phyloP scores from a whole-genome alignment of 2,329 filamentous ascomycete genomes.

The Neoascochyta sp. region DNA sequence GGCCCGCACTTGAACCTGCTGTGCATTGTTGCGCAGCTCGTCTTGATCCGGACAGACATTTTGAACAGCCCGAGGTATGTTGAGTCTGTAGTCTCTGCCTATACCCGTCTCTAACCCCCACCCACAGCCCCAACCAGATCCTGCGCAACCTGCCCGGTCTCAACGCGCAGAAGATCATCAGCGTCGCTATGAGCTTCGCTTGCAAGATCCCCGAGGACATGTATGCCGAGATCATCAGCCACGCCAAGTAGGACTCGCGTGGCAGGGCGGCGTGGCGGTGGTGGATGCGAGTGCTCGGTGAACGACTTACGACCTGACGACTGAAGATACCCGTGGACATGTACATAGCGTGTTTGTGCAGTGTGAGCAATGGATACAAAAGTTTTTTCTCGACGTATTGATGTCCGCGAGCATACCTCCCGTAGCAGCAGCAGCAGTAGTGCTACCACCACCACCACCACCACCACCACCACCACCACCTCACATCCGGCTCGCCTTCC shows the following conservation, averaged over 20 bases:
- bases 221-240: slow-evolving; percentile 83
- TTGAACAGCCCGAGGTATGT: slow-evolving; percentile 76
- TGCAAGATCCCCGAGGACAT: slow-evolving; percentile 86
- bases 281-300: not conserved
- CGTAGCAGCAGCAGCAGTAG: too few relatives aligned
- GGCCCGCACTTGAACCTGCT: slow-evolving; percentile 92
- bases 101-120: slow-evolving; percentile 14
- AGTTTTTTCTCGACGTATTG: too few relatives aligned
- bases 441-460: too few relatives aligned
- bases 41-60: slow-evolving; percentile 81
- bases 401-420: too few relatives aligned
- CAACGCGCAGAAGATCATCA: slow-evolving; percentile 78
- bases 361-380: too few relatives aligned
- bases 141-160: slow-evolving; percentile 82
- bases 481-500: slow-evolving; percentile 49
- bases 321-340: slow-evolving; percentile 7
- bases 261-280: too few relatives aligned
- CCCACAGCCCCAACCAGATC: slow-evolving; percentile 77
- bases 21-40: slow-evolving; percentile 92
- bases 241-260: slow-evolving; percentile 72
- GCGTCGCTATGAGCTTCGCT: slow-evolving; percentile 78
- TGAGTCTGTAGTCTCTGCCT: not conserved
- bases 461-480: too few relatives aligned
- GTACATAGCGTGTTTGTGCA: too few relatives aligned
- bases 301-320: slow-evolving; percentile 7